These are phyloP conservation scores for Clarireedia paspali DNA, from an alignment of 2,329 filamentous ascomycete species.

Conservation along the genomic window DNA sequence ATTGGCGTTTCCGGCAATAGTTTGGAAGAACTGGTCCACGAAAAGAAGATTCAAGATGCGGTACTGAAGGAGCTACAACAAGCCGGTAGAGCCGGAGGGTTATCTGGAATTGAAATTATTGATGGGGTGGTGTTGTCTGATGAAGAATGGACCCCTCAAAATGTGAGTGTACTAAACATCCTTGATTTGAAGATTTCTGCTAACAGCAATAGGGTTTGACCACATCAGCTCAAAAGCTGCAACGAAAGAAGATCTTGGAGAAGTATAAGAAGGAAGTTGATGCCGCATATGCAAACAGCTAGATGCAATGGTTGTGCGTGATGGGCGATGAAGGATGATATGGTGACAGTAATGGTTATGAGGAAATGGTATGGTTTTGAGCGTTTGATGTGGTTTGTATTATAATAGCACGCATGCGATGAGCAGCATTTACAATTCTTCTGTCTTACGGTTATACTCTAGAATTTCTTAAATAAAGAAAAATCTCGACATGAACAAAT, in stretches of 20 bases:
- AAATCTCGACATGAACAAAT: too few relatives aligned
- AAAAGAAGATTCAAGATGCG: constrained; percentile 54
- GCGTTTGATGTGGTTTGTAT: constrained; percentile 3
- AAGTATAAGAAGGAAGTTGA: constrained; percentile 56
- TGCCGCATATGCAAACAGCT: constrained; percentile 22
- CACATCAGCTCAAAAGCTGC: constrained; percentile 66
- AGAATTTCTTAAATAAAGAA: too few relatives aligned
- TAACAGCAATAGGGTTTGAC: constrained; percentile 46
- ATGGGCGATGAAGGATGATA: constrained; percentile 1
- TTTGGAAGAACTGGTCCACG: constrained; percentile 57
- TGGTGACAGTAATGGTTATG: not conserved
- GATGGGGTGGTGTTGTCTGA: constrained; percentile 70
- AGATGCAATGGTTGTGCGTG: not conserved
- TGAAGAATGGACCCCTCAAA: constrained; percentile 82
- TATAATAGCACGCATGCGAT: constrained; percentile 5
- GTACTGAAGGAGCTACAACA: constrained; percentile 62
- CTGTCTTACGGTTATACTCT: too few relatives aligned
- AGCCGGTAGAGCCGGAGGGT: constrained; percentile 56
- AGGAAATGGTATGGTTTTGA: not conserved
- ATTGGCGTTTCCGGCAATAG: constrained; percentile 56
- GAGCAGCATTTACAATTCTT: too few relatives aligned
- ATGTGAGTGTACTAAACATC: constrained; percentile 48
- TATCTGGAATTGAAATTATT: constrained; percentile 66
- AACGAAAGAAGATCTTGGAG: constrained; percentile 58
- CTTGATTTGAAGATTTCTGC: constrained; percentile 30